Base-by-base conservation (phyloP, 179 eudicot genomes). In the Silene coronaria region DNA sequence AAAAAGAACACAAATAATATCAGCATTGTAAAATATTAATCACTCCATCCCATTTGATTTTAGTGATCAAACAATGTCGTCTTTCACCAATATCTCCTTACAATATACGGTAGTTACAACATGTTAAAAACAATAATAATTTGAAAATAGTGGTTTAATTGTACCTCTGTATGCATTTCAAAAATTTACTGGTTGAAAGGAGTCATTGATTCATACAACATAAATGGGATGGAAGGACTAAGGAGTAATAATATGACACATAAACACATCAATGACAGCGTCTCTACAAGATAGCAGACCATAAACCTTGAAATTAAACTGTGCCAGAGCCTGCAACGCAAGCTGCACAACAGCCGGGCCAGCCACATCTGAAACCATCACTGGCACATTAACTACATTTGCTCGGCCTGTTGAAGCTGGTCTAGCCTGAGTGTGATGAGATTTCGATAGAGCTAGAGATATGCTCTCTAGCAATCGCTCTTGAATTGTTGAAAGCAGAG, bases 321-420 rank as follows among this genome's bases (percentile, higher is more conserved):
- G 85, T 23, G 95, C 95, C 74, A 94, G 92, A 76, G 96, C 90
- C 81, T 92, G 98, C 84, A 94, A 85, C 74, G 95, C 98, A 74
- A 94, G 94, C 81, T 92, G 98, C 80, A 92, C 92, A 63, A 87
- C 77, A 76, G 88, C 90, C 73, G 98, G 87, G 72, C 92, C 85
- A 71, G 87, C 79, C 75, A 84, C 87, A 71, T 94, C 98, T 67
- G 89, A 80, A 22, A 90, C 85, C 73, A 87, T 86, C 74, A 79
- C 75, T 55, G 86, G 77, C 67, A 83, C 75, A 80, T 34, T 86
- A 24, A 80, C 59, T 65, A 71, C 75, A 86, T 83, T 85, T 62
- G 84, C 82, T 67, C 97, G 83, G 78, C 79, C 81, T 26, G 82
- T 57, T 32, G 86, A 77, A 82, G 76, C 81, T 66, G 89, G 77